Conservation (phyloP, 2,329 filamentous ascomycete genomes). For the Erysiphe pisi region DNA sequence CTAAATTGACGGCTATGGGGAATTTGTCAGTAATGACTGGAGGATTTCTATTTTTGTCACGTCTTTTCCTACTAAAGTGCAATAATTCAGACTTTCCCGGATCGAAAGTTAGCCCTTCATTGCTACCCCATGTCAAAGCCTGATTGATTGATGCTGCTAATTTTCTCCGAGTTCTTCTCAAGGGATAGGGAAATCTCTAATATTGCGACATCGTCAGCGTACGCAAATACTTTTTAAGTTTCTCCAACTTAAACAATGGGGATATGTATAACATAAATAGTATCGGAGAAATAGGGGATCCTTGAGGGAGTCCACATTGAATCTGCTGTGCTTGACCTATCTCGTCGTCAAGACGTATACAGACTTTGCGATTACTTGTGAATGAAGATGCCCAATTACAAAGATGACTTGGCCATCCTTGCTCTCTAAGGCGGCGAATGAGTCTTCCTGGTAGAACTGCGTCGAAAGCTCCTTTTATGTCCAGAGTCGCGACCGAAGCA, state of each 20-base stretch:
- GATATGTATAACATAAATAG: constrained; percentile 19
- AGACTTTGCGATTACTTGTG: not conserved
- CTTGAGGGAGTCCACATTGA: not conserved
- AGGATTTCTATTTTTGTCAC: constrained; percentile 5
- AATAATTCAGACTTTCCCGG: not conserved
- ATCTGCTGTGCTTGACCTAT: not conserved
- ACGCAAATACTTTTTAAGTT: not conserved
- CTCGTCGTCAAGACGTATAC: not conserved
- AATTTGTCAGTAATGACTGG: not conserved
- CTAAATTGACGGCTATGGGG: not conserved
- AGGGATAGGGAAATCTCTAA: not conserved
- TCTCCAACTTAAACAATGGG: not conserved
- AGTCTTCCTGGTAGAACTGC: too few species aligned
- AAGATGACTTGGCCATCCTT: not conserved
- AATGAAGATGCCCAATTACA: not conserved
- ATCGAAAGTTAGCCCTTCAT: not conserved
- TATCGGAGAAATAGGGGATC: not conserved
- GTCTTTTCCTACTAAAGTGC: not conserved
- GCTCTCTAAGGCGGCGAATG: too few species aligned
- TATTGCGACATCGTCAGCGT: not conserved
- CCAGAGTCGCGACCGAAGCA: not conserved
- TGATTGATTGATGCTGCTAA: not conserved
- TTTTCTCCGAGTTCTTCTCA: not conserved
- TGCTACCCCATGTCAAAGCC: not conserved
- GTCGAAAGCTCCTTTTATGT: not conserved